phyloP scores from a whole-genome alignment of 2,329 filamentous ascomycete genomes.

The Clonostachys rhizophaga region DNA sequence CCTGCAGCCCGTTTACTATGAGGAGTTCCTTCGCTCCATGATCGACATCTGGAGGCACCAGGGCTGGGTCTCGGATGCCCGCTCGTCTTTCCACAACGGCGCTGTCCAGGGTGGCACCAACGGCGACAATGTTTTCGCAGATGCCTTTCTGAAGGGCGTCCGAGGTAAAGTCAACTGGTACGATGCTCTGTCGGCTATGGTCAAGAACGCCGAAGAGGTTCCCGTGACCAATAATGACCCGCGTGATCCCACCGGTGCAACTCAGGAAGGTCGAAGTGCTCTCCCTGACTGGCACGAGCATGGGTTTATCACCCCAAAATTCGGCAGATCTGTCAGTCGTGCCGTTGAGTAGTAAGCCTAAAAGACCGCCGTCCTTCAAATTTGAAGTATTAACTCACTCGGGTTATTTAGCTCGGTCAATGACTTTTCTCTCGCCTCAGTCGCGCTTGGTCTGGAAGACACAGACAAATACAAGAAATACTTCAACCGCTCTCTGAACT shows the following conservation, averaged over 20 bases:
- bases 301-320: constrained; percentile 62
- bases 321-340: constrained; percentile 55
- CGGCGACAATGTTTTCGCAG: constrained; percentile 66
- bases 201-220: constrained; percentile 60
- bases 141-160: constrained; percentile 67
- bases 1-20: constrained; percentile 56
- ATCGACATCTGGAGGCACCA: constrained; percentile 65
- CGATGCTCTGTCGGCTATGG: constrained; percentile 58
- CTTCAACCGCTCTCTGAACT: constrained; percentile 59
- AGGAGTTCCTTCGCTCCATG: constrained; percentile 61
- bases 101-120: constrained; percentile 67
- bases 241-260: constrained; percentile 53
- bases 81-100: constrained; percentile 66
- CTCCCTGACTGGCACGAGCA: constrained; percentile 62
- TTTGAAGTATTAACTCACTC: neutral
- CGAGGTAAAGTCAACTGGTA: constrained; percentile 59
- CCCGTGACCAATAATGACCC: constrained; percentile 56
- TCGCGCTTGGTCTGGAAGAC: constrained; percentile 54
- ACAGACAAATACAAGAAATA: constrained; percentile 50
- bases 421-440: constrained; percentile 63
- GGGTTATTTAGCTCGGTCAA: constrained; percentile 43
- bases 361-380: neutral
- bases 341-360: constrained; percentile 56
- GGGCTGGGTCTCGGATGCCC: constrained; percentile 60
- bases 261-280: constrained; percentile 64